Evolutionary conservation across 2,329 filamentous ascomycete genomes (phyloP), one percentile per base, ranked within the genome.

Genomic region (Cryphonectria japonica): DNA sequence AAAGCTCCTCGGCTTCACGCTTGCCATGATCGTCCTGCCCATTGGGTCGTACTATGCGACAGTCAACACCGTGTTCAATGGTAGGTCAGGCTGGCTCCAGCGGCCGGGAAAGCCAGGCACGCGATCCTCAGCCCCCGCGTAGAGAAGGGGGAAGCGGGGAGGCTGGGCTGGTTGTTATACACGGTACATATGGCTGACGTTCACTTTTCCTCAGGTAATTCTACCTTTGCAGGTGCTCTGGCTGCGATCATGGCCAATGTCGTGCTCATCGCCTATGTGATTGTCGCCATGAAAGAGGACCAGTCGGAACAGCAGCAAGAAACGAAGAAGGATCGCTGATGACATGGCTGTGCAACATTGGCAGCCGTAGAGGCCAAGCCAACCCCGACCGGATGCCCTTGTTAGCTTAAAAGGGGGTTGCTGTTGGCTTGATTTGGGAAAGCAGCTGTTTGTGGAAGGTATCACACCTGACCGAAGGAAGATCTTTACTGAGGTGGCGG

Each of bases 201-300:
- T 4, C 13, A n/a, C 6, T 2, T 39, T 39, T 16, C 4, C 29
- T 16, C 1, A 70, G 95, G 94, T 75, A 97, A 97, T 81, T 88
- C 94, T 19, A 97, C 95, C 1, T 95, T 90, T 76, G 94, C 95
- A 3, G 96, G 95, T 19, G 94, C 89, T 0, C 84, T 92, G 46
- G 96, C 96, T 1, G 96, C 96, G 29, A 83, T 98, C 66, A 90
- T 97, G 80, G 96, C 96, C 16, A 99, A 99, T 76, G 88, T 97
- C 1, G 94, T 99, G 3, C 84, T 99, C 66, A 88, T 98, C 70
- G 90, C 87, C n/a, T 99, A 98, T 81, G 89, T 98, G 60, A 83
- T 98, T 70, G 93, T 97, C 29, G 96, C 96, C 4, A 95, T 97
- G 88, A 90, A 87, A 73, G 96, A 99, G 80, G 96, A 98, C 78